Conservation (phyloP, 2,329 filamentous ascomycete species). For the Fusarium sp. region DNA sequence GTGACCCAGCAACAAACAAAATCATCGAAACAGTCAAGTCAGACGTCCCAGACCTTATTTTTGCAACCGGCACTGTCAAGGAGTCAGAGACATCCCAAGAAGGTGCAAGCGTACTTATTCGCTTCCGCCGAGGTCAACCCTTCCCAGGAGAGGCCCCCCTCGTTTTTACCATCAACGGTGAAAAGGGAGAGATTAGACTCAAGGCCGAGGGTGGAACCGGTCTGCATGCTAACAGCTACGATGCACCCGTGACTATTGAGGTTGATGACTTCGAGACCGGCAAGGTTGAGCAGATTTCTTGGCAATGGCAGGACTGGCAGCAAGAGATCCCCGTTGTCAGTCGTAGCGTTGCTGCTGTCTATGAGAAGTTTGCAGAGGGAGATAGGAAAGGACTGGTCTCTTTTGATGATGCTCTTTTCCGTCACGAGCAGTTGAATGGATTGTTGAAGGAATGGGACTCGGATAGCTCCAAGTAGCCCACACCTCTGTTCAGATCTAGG, state of each 20-base stretch:
- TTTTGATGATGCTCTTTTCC: constrained; percentile 56
- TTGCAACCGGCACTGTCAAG: constrained; percentile 52
- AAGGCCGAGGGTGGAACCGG: constrained; percentile 44
- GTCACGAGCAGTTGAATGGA: constrained; percentile 61
- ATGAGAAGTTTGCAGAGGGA: constrained; percentile 64
- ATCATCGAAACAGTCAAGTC: constrained; percentile 50
- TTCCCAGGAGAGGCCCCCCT: constrained; percentile 61
- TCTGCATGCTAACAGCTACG: constrained; percentile 50
- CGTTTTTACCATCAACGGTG: constrained; percentile 64
- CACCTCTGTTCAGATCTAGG: not conserved
- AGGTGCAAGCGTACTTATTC: constrained; percentile 57
- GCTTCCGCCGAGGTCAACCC: constrained; percentile 60
- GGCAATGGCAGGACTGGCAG: constrained; percentile 61
- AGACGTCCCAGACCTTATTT: constrained; percentile 59
- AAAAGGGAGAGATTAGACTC: constrained; percentile 62
- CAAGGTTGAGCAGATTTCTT: constrained; percentile 56
- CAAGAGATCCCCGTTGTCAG: constrained; percentile 57
- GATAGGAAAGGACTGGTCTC: constrained; percentile 45
- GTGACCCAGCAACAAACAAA: constrained; percentile 46
- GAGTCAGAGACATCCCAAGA: constrained; percentile 39
- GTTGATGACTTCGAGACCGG: constrained; percentile 63
- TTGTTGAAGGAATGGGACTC: constrained; percentile 39
- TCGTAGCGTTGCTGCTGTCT: constrained; percentile 65
- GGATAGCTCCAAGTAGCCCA: constrained; percentile 1
- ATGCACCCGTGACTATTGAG: constrained; percentile 58